Percentiles rank a stretch among this genome's conserved stretches.
These are phyloP conservation scores for Retiboletus flavoniger DNA, from an alignment of 1,284 basidiomycete genomes.

Conservation along the genomic window DNA sequence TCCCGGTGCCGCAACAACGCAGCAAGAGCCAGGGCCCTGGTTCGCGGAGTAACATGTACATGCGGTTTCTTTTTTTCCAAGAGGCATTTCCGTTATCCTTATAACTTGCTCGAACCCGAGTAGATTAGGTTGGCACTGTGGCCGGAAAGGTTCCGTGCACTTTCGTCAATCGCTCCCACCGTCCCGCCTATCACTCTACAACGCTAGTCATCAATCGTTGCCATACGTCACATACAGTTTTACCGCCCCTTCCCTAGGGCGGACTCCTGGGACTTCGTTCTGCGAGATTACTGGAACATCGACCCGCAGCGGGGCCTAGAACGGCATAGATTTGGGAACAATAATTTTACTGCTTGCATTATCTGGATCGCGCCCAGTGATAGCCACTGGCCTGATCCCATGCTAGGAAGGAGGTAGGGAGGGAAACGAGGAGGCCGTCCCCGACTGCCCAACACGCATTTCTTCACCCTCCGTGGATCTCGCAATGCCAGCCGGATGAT, in stretches of 20 bases:
- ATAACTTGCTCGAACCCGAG: neutral
- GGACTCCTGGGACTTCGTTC: neutral
- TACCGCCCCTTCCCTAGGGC: neutral
- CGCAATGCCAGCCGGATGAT: neutral
- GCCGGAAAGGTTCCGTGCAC: neutral
- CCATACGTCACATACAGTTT: conserved; percentile 2
- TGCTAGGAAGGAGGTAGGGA: neutral
- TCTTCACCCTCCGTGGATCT: neutral
- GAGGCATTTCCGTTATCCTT: neutral
- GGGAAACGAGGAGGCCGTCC: neutral
- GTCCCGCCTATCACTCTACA: conserved; percentile 5
- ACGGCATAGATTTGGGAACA: neutral
- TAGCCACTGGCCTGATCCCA: neutral
- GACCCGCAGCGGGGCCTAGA: neutral
- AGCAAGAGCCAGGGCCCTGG: neutral
- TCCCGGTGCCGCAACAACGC: neutral
- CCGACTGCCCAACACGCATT: neutral
- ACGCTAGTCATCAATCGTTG: neutral
- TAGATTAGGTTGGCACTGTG: neutral
- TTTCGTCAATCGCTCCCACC: neutral
- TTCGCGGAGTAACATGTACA: neutral
- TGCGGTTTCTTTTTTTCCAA: neutral
- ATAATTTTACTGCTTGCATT: neutral
- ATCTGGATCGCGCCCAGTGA: neutral
- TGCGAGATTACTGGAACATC: neutral